Conservation (phyloP, 257 asterid species). For the Petrea volubilis region DNA sequence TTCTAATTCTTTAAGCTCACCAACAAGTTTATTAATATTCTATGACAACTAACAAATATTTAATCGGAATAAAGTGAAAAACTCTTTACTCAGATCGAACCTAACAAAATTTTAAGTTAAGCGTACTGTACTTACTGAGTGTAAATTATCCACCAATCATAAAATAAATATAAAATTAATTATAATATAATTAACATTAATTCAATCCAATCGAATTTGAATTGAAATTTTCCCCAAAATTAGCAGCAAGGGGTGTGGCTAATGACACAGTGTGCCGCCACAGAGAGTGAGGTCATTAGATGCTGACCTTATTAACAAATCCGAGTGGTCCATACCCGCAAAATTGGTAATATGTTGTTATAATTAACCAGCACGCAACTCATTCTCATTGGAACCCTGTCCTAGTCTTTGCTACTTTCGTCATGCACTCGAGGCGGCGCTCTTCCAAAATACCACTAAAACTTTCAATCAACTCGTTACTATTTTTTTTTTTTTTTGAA, state of each 20-base stretch:
- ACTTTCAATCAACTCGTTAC: background rate
- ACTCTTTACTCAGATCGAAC: too few relatives aligned
- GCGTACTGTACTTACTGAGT: too few relatives aligned
- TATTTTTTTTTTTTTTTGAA: background rate
- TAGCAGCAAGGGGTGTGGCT: background rate
- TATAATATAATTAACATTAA: too few relatives aligned
- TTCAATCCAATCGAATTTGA: too few relatives aligned
- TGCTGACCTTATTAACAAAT: constrained; percentile 23
- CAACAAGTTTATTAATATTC: background rate
- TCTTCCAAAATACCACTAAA: constrained; percentile 9
- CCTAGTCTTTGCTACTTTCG: constrained; percentile 14
- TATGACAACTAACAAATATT: too few relatives aligned
- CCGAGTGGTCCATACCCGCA: background rate
- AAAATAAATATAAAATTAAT: too few relatives aligned
- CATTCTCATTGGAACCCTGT: constrained; percentile 14
- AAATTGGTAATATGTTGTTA: background rate
- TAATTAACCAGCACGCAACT: constrained; percentile 30
- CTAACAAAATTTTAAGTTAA: too few relatives aligned
- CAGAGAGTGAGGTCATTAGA: constrained; percentile 13
- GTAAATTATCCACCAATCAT: too few relatives aligned
- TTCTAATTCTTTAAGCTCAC: background rate
- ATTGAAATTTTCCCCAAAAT: too few relatives aligned
- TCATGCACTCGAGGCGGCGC: constrained; percentile 39
- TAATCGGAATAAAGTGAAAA: too few relatives aligned
- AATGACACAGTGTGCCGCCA: constrained; percentile 35